Percentiles rank a stretch among this genome's conserved stretches.
phyloP scores from a whole-genome alignment of 1,139 yeast species.

The Blastobotrys indianensis region DNA sequence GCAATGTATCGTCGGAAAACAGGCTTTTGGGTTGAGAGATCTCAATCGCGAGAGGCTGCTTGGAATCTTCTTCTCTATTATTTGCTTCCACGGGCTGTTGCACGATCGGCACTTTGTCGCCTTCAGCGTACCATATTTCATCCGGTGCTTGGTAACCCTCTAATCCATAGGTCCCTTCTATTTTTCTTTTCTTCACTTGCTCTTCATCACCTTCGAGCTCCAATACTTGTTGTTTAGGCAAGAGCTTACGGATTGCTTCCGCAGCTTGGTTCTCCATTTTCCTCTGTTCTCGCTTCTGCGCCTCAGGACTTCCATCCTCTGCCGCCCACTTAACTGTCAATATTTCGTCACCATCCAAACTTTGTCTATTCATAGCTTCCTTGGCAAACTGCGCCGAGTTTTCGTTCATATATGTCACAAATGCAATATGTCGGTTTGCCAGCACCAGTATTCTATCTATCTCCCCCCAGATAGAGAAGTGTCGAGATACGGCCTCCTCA shows the following conservation, averaged over 20 bases:
- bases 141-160: constrained; percentile 26
- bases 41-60: background rate
- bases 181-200: constrained; percentile 13
- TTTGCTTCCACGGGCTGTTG: background rate
- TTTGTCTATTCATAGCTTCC: constrained; percentile 85
- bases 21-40: background rate
- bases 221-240: constrained; percentile 29
- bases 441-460: constrained; percentile 62
- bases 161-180: constrained; percentile 16
- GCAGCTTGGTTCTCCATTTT: constrained; percentile 38
- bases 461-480: constrained; percentile 72
- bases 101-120: background rate
- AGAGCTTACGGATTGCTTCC: constrained; percentile 32
- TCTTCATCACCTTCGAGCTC: constrained; percentile 23
- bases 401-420: constrained; percentile 65
- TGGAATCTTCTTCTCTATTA: background rate
- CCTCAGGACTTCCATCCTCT: constrained; percentile 76
- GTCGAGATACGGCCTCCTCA: constrained; percentile 43
- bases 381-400: constrained; percentile 86
- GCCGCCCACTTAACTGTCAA: constrained; percentile 82
- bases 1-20: constrained; percentile 8
- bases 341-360: constrained; percentile 54
- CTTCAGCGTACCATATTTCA: constrained; percentile 21
- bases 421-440: constrained; percentile 64
- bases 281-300: constrained; percentile 45